These are phyloP conservation scores for Boletus insuetus DNA, from an alignment of 768 basidiomycete species.

Conservation along the genomic window DNA sequence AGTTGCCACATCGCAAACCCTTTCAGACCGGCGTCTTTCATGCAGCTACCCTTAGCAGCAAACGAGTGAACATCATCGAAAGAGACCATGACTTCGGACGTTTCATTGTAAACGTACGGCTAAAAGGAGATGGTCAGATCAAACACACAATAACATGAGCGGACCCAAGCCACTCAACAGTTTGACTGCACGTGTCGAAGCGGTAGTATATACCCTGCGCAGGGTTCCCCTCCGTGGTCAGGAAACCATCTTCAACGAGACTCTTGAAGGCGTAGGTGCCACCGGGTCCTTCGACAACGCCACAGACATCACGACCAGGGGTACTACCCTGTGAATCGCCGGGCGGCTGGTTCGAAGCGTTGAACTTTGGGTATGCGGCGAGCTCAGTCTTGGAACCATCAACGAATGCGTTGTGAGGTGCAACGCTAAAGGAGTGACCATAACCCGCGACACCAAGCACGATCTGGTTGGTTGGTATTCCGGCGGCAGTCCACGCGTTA, in stretches of 20 bases:
- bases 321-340: constrained; percentile 57
- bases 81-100: constrained; percentile 56
- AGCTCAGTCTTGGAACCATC: constrained; percentile 35
- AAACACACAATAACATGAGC: not conserved
- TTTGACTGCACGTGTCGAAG: constrained; percentile 69
- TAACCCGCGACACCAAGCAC: constrained; percentile 81
- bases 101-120: constrained; percentile 65
- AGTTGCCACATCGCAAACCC: constrained; percentile 76
- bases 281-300: constrained; percentile 40
- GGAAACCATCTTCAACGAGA: constrained; percentile 53
- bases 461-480: constrained; percentile 66
- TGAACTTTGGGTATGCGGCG: constrained; percentile 50
- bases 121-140: constrained; percentile 24
- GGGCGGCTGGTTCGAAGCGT: constrained; percentile 40
- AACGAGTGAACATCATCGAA: constrained; percentile 65
- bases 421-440: constrained; percentile 66
- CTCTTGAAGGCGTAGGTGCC: constrained; percentile 62
- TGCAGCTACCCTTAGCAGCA: constrained; percentile 57
- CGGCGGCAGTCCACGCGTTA: constrained; percentile 67
- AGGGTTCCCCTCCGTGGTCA: constrained; percentile 30
- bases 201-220: constrained; percentile 50
- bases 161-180: constrained; percentile 42
- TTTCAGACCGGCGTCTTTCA: constrained; percentile 47
- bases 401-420: constrained; percentile 36
- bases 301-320: constrained; percentile 54